Evolutionary conservation across 1,284 basidiomycete species (phyloP), one percentile per base, ranked within the genome.

Genomic region (Mycena sp.): DNA sequence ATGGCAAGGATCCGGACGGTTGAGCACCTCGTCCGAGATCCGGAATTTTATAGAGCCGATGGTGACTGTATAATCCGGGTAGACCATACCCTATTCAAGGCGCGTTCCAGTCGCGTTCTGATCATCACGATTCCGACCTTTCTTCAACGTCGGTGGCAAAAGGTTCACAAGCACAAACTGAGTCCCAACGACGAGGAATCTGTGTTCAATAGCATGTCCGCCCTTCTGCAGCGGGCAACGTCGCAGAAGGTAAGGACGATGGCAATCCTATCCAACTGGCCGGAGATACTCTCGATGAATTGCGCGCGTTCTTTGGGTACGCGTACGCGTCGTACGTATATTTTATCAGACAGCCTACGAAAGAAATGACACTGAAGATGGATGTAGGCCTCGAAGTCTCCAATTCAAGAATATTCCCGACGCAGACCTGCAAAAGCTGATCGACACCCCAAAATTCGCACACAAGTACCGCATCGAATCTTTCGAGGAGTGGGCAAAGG

Each of bases 51-150:
- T 23, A 21, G 30, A 26, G 35, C 4, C 14, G 61, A 63, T 43
- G 38, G 48, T 3, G 44, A 58, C 43, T 63, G 61, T 16, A 44
- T 58, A 11, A n/a, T 58, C 4, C 30, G 55, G 1, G 49, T 63
- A 0, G 43, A 63, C 12, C 14, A 63, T 17, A 63, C 49, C 1
- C 55, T 58, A 12, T 63, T 63, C 43, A 63, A 49, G 44, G 55
- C 54, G 38, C 14, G 48, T 29, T 30, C 29, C 9, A 29, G n/a
- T n/a, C n/a, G n/a, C n/a, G n/a, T n/a, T n/a, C n/a, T n/a, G n/a
- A n/a, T n/a, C n/a, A n/a, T n/a, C n/a, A n/a, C n/a, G n/a, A n/a
- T n/a, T n/a, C 32, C 14, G 32, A 7, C 32, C 14, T 9, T 9
- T 35, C 14, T 9, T 35, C 7, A n/a, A n/a, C n/a, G 7, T 35